A percentile compares a stretch with the other conserved stretches of the same genome.
These are phyloP conservation scores for Metarhizium humberi DNA, from an alignment of 2,329 filamentous ascomycete species.

Conservation along the genomic window DNA sequence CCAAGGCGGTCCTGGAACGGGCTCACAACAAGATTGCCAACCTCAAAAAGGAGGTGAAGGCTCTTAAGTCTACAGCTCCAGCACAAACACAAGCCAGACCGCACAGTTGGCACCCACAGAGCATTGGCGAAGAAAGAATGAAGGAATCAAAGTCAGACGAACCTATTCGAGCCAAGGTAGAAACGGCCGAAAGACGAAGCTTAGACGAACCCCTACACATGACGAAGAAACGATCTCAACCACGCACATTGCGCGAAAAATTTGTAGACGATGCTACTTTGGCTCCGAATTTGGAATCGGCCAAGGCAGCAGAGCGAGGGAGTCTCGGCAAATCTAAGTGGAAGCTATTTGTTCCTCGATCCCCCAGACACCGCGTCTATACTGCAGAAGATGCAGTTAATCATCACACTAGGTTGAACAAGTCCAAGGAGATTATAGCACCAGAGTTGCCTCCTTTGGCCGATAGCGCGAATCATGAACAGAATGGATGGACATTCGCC, in stretches of 20 bases:
- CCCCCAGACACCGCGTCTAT: slow-evolving; percentile 28
- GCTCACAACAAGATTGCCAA: slow-evolving; percentile 48
- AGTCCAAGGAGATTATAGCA: slow-evolving; percentile 14
- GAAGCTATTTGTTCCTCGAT: slow-evolving; percentile 32
- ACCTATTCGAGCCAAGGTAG: neutral
- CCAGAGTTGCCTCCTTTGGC: slow-evolving; percentile 19
- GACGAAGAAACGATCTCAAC: neutral
- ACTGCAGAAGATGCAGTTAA: slow-evolving; percentile 23
- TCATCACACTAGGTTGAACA: slow-evolving; percentile 17
- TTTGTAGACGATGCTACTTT: slow-evolving; percentile 20
- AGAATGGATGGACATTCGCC: slow-evolving; percentile 8
- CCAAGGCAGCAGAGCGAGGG: slow-evolving; percentile 14
- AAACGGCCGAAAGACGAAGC: slow-evolving; percentile 1
- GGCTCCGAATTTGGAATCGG: slow-evolving; percentile 8
- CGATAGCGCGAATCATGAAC: slow-evolving; percentile 12
- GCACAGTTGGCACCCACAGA: slow-evolving; percentile 20
- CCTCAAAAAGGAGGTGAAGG: slow-evolving; percentile 43
- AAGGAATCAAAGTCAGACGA: slow-evolving; percentile 11
- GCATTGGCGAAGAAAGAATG: slow-evolving; percentile 3
- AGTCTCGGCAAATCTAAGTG: slow-evolving; percentile 26
- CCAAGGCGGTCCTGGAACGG: slow-evolving; percentile 43
- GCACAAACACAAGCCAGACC: slow-evolving; percentile 12
- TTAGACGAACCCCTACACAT: slow-evolving; percentile 9
- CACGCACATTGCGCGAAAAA: slow-evolving; percentile 24
- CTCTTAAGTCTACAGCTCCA: slow-evolving; percentile 25